Base-by-base conservation (phyloP, 257 asterid genomes). In the Primulina eburnea region DNA sequence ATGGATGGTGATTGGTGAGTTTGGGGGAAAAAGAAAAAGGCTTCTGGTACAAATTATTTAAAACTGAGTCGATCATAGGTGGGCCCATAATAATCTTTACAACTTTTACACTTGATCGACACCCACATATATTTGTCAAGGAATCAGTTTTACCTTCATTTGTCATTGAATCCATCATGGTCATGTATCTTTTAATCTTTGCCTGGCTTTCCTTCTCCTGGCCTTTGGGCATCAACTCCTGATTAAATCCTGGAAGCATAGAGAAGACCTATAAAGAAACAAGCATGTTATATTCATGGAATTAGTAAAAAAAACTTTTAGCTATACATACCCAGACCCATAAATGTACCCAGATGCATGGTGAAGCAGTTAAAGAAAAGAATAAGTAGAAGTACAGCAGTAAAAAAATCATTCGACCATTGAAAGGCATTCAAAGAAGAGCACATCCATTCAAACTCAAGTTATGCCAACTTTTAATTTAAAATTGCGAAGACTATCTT, bases 151-250 rank as follows among this genome's bases (percentile, higher is more conserved):
- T 77, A 73, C 96, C 99, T 85, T 91, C 90, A 68, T 94, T 88
- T 53, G 97, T 94, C 99, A 94, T 94, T 1, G 99, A 94, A 77
- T 94, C 99, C 99, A 91, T 88, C 95, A 94, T 91, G 53, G 97
- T 94, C 99, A 89, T 89, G 75, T 88, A 94, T 69, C 97, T 81
- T 81, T 94, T 89, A 32, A 91, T 78, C 83, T 94, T 94, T 18
- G 97, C 82, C 75, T 86, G 97, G 77, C 96, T 94, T 85, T 89
- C 97, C 76, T 89, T 88, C 78, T 91, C 99, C 60, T 78, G 95
- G 32, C 97, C 97, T 82, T 93, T 77, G 61, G 98, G 96, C 97
- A 94, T 91, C 81, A 89, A 80, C 85, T 91, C 97, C 61, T 87
- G 85, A 79, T 92, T 87, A 68, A 87, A 94, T 73, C 99, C 99